A percentile compares a stretch with the other conserved stretches of the same genome.
phyloP scores from a whole-genome alignment of 306 rosid genomes.

The Styphnolobium japonicum region DNA sequence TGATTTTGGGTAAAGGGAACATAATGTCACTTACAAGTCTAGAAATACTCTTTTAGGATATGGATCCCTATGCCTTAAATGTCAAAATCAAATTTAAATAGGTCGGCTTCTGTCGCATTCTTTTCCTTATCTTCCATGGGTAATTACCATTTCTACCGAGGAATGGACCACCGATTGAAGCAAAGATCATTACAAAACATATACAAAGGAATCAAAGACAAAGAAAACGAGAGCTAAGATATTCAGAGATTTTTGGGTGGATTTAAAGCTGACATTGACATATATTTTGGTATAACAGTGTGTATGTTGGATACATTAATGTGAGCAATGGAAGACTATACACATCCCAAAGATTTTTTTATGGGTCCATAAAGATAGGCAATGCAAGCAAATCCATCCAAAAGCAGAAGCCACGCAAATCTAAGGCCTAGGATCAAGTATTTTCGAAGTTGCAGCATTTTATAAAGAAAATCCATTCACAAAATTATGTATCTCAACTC shows the following conservation, averaged over 20 bases:
- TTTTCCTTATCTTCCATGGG: constrained; percentile 25
- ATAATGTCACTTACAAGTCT: constrained; percentile 13
- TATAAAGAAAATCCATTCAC: constrained; percentile 5
- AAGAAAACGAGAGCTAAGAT: background rate
- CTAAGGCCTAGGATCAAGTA: constrained; percentile 36
- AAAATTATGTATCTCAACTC: constrained; percentile 1
- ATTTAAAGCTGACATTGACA: background rate
- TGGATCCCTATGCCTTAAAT: constrained; percentile 11
- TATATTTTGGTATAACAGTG: background rate
- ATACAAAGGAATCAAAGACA: background rate
- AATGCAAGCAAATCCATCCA: background rate
- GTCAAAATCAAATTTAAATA: constrained; percentile 37
- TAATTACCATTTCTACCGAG: background rate
- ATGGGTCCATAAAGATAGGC: background rate
- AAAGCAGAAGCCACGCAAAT: constrained; percentile 17
- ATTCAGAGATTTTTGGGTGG: background rate
- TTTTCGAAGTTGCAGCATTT: constrained; percentile 2
- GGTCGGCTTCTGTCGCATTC: constrained; percentile 22
- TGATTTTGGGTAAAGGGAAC: constrained; percentile 24
- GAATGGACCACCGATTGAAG: constrained; percentile 27
- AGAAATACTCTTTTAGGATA: constrained; percentile 3
- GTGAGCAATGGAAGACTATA: background rate
- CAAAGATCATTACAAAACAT: background rate
- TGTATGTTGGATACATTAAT: background rate
- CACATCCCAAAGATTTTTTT: background rate